Base-by-base conservation (phyloP, 331 rosid species). In the Pyracantha coccinea region DNA sequence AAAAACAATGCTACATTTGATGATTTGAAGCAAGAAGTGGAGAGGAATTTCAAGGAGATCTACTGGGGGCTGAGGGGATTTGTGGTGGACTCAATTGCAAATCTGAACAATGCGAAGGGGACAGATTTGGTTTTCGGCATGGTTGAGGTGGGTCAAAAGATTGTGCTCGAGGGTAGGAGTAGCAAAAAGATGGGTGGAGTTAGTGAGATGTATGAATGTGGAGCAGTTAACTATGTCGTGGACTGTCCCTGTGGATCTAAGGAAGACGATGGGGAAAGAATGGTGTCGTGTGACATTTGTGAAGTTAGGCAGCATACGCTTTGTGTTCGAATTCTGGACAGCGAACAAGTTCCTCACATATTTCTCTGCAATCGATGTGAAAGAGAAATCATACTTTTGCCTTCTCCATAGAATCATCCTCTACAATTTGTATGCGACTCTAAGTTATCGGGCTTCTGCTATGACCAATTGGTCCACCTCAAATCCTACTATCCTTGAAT, bases 191-290 rank as follows among this genome's bases (percentile, higher is more conserved):
- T 60, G 5, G 63, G 81, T 28, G 71, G 65, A 0, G 29, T 72
- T 61, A 10, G 76, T 65, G 80, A 84, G 71, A 47, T 87, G 1
- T 78, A 35, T 60, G 97, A 89, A 69, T 29, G 41, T 79, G 86
- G 89, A 24, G 83, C 79, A 3, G 84, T 73, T 0, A 69, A 41
- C 12, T 55, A 75, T 12, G 57, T 81, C 33, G 85, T 94, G 82
- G 89, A 90, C 2, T 94, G 97, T 70, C 60, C 32, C 45, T 94
- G 97, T 86, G 98, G 97, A 57, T 87, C 93, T 2, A 84, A 78
- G 54, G 96, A 91, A 6, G 96, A 91, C 21, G 97, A 91, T 67
- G 98, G 97, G 14, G 97, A 94, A 50, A 84, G 95, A 35, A 86
- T 89, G 93, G 80, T 94, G 1, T 71, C 79, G 0, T 93, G 97